phyloP scores from a whole-genome alignment of 2,329 filamentous ascomycete genomes.

The Blastomyces emzantsi region DNA sequence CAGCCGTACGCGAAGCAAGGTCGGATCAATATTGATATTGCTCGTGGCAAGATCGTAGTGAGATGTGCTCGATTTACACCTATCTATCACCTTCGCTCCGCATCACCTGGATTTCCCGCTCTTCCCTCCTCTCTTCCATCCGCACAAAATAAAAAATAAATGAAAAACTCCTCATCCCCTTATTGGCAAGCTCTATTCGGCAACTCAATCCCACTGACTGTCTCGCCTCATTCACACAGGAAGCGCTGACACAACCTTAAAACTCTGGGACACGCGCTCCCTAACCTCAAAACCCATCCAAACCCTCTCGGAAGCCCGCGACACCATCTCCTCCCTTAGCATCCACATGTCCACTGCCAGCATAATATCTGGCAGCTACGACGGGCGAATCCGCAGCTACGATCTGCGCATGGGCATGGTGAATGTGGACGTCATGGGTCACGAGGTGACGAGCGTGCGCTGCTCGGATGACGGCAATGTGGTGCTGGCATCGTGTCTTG shows the following conservation, averaged over 20 bases:
- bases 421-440: constrained; percentile 58
- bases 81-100: neutral
- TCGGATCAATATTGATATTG: constrained; percentile 10
- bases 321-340: constrained; percentile 35
- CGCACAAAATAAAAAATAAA: neutral
- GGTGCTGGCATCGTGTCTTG: constrained; percentile 64
- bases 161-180: neutral
- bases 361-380: constrained; percentile 70
- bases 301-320: constrained; percentile 33
- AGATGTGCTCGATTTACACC: neutral
- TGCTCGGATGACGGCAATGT: constrained; percentile 65
- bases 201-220: constrained; percentile 1
- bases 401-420: constrained; percentile 68
- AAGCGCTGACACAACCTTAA: constrained; percentile 37
- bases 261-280: constrained; percentile 36
- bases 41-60: neutral
- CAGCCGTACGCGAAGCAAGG: neutral
- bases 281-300: constrained; percentile 36
- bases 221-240: constrained; percentile 23
- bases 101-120: too few species aligned
- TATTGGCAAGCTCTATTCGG: neutral
- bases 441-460: constrained; percentile 64
- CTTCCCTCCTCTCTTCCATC: too few species aligned
- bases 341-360: constrained; percentile 33
- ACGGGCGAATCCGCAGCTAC: constrained; percentile 72